Conservation (phyloP, 2,329 filamentous ascomycete species). For the Talaromyces albobiverticillius region DNA sequence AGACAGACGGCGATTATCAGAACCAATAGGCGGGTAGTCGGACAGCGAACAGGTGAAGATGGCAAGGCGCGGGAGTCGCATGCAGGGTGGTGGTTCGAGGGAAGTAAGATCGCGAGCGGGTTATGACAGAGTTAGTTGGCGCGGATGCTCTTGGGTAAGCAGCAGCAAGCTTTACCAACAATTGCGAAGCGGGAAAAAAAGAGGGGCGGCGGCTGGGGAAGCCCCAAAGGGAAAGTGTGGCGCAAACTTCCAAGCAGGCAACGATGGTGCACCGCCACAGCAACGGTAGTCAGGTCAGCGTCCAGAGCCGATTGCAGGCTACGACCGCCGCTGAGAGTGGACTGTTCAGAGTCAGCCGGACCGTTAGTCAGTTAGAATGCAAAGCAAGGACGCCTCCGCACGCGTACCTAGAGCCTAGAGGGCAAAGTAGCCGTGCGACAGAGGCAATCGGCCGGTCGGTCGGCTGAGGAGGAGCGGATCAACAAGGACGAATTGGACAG, state of each 20-base stretch:
- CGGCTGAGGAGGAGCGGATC: constrained; percentile 2
- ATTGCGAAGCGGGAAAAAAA: constrained; percentile 7
- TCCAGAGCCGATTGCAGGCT: no score
- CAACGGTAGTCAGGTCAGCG: no score
- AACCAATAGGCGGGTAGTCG: constrained; percentile 8
- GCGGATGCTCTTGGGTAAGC: constrained; percentile 12
- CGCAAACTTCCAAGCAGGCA: no score
- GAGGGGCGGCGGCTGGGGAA: constrained; percentile 13
- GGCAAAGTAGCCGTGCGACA: no score
- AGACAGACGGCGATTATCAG: neutral
- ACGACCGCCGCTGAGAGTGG: no score
- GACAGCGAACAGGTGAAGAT: constrained; percentile 21
- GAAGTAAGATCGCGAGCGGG: constrained; percentile 11
- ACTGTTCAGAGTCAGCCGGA: no score
- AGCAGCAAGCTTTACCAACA: constrained; percentile 7
- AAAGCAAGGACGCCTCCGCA: neutral
- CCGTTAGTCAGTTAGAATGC: no score
- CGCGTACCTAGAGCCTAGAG: no score
- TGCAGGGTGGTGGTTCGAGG: constrained; percentile 13
- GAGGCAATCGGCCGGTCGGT: neutral
- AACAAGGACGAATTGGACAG: constrained; percentile 3
- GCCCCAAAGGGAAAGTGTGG: neutral
- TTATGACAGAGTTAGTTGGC: constrained; percentile 8
- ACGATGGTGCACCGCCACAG: constrained; percentile 13
- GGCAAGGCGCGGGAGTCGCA: constrained; percentile 13